Evolutionary conservation across 768 basidiomycete species (phyloP).

Genomic region (Candolleomyces eurysporus): DNA sequence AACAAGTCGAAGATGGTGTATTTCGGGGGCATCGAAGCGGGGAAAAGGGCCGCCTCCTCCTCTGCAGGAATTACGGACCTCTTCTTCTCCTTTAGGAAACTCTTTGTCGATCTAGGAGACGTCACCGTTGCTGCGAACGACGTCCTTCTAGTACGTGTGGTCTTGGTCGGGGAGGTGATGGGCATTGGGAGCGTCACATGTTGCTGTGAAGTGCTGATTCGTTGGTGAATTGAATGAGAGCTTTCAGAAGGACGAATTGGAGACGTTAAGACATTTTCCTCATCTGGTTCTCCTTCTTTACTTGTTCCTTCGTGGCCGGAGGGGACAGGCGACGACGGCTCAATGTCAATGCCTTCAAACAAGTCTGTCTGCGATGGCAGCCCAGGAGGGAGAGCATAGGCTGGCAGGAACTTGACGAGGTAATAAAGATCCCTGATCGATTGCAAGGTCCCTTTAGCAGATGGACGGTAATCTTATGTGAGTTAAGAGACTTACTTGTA

Average conservation of each 20-base stretch:
- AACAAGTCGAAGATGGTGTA: slow-evolving; percentile 63
- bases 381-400: slow-evolving; percentile 55
- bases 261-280: slow-evolving; percentile 1
- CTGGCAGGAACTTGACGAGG: slow-evolving; percentile 70
- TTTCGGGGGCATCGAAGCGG: slow-evolving; percentile 56
- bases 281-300: not conserved
- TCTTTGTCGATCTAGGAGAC: slow-evolving; percentile 6
- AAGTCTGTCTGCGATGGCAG: slow-evolving; percentile 32
- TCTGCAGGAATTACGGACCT: slow-evolving; percentile 34
- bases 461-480: not conserved
- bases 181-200: not conserved
- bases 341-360: slow-evolving; percentile 1
- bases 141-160: not conserved
- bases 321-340: not conserved
- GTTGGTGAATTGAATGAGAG: not conserved
- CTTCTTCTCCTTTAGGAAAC: slow-evolving; percentile 18
- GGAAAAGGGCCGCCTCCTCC: slow-evolving; percentile 49
- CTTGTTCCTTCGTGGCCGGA: slow-evolving; percentile 18
- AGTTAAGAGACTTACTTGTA: slow-evolving; percentile 31
- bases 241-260: not conserved
- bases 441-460: not conserved
- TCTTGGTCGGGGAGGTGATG: not conserved
- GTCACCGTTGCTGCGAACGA: not conserved
- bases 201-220: not conserved
- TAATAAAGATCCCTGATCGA: slow-evolving; percentile 61